Evolutionary conservation across 306 rosid species (phyloP).

Genomic region (Ormosia semicastrata): DNA sequence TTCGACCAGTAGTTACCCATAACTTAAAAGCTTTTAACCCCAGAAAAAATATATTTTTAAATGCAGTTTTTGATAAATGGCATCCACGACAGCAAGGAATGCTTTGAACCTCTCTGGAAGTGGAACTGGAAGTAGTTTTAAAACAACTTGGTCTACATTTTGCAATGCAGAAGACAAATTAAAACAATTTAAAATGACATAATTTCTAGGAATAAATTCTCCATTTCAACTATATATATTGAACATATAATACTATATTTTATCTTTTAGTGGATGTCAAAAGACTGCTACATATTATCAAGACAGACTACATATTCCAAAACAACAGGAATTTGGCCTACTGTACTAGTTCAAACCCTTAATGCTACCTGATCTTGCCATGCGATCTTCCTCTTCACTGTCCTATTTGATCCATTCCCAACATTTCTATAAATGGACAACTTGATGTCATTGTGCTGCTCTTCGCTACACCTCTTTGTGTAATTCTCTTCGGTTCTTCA

Average conservation of each 20-base stretch:
- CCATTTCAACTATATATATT: constrained; percentile 36
- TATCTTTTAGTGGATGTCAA: constrained; percentile 18
- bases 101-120: no score
- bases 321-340: constrained; percentile 1
- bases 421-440: constrained; percentile 54
- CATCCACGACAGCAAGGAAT: no score
- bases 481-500: constrained; percentile 57
- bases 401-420: constrained; percentile 57
- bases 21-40: not conserved
- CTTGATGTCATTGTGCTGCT: constrained; percentile 57
- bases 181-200: not conserved
- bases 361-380: constrained; percentile 90
- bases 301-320: constrained; percentile 28
- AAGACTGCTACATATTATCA: constrained; percentile 20
- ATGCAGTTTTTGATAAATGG: no score
- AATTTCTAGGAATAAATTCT: constrained; percentile 36
- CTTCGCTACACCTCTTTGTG: constrained; percentile 47
- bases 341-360: constrained; percentile 54
- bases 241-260: constrained; percentile 19
- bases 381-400: constrained; percentile 80
- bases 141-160: not conserved
- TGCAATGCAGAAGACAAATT: not conserved
- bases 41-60: no score
- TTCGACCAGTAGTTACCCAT: not conserved
- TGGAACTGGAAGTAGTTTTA: not conserved